Evolutionary conservation across 768 basidiomycete genomes (phyloP).

Genomic region (Tephrocybe sp.): DNA sequence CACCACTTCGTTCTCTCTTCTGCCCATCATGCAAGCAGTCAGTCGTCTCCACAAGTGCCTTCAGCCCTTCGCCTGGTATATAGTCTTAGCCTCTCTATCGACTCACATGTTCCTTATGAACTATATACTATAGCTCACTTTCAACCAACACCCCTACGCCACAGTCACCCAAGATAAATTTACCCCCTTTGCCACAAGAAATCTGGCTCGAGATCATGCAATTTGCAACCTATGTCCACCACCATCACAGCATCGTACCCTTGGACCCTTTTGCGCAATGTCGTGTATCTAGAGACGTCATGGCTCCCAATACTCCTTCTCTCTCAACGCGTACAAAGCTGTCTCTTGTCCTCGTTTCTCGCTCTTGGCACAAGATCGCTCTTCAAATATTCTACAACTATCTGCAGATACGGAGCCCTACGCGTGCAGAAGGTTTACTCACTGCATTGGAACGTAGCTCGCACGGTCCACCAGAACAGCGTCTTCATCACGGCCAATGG

Average conservation of each 20-base stretch:
- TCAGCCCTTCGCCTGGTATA: constrained; percentile 33
- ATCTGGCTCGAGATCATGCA: constrained; percentile 59
- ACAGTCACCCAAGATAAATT: constrained; percentile 12
- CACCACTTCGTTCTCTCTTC: neutral
- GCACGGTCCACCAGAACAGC: constrained; percentile 1
- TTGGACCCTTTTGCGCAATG: constrained; percentile 46
- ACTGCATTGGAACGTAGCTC: constrained; percentile 29
- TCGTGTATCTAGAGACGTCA: constrained; percentile 40
- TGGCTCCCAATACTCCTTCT: constrained; percentile 47
- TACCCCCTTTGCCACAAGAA: constrained; percentile 44
- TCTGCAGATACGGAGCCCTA: constrained; percentile 44
- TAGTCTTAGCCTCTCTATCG: neutral
- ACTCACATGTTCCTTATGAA: neutral
- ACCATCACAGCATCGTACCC: constrained; percentile 40
- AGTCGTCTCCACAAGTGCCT: constrained; percentile 19
- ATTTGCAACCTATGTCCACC: constrained; percentile 50
- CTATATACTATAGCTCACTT: constrained; percentile 22
- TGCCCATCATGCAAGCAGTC: constrained; percentile 25
- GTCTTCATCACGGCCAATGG: constrained; percentile 40
- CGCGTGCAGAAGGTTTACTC: constrained; percentile 38
- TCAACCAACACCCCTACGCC: constrained; percentile 5
- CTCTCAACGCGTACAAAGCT: constrained; percentile 50
- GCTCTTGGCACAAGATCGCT: constrained; percentile 44
- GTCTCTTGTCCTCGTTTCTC: constrained; percentile 46
- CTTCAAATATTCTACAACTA: constrained; percentile 46